Evolutionary conservation across 1,284 basidiomycete genomes (phyloP), one percentile per base, ranked within the genome.

Genomic region (Moniliella sp.): DNA sequence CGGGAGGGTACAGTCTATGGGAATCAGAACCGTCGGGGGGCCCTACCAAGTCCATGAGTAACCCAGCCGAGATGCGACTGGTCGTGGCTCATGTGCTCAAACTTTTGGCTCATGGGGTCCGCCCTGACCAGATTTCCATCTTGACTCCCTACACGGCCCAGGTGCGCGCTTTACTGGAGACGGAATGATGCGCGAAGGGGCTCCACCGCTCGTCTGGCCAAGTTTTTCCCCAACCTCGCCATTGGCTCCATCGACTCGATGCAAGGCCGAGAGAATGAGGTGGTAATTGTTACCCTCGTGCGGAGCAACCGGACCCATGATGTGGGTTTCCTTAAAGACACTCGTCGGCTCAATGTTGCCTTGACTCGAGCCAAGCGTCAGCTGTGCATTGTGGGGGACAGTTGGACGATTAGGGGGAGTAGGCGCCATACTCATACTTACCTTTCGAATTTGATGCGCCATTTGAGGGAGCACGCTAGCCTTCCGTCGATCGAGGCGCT

Each of bases 21-120:
- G 32, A 29, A 12, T n/a, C n/a, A n/a, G n/a, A n/a, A n/a, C n/a
- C n/a, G n/a, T n/a, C n/a, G n/a, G n/a, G n/a, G n/a, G n/a, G n/a
- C n/a, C n/a, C n/a, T n/a, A n/a, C n/a, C n/a, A 23, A 23, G 21
- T 25, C 21, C 8, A 32, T 25, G 31, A 25, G 31, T 16, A 32
- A 32, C 21, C 15, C 19, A 7, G 18, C 25, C 23, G 31, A 32
- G 15, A 25, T 21, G 4, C 18, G 15, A 5, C 68, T 93, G 1
- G 83, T 91, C 0, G 73, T 71, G 45, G 68, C 67, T 36, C 86
- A 83, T 74, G 73, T 83, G 0, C 69, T 74, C 25, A 73, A 70
- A 45, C 63, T 94, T 54, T 79, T 76, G n/a, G 61, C 60, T 4
- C 66, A 69, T 2, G 81, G 83, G 0, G 62, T 97, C 1, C 56